These are phyloP conservation scores for Yamadazyma scolyti DNA, from an alignment of 805 yeast species.

Conservation along the genomic window DNA sequence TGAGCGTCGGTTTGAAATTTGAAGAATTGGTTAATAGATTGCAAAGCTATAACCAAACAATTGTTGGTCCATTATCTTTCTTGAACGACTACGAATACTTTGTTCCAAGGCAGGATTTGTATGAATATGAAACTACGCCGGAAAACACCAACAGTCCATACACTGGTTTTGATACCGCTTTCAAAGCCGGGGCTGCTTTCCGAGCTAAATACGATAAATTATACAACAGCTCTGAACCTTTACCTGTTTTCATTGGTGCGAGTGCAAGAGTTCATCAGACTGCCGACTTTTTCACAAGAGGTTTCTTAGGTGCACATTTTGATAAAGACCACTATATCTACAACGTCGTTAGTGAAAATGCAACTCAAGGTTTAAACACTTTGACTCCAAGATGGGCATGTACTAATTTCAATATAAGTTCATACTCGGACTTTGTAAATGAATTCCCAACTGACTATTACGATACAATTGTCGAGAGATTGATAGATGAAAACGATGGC, in stretches of 20 bases:
- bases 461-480: conserved; percentile 51
- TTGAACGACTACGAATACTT: conserved; percentile 53
- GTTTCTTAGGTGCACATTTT: conserved; percentile 50
- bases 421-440: conserved; percentile 18
- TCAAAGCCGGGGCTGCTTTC: conserved; percentile 46
- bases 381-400: conserved; percentile 53
- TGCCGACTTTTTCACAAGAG: conserved; percentile 54
- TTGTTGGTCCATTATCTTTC: conserved; percentile 51
- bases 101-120: conserved; percentile 28
- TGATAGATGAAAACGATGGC: conserved; percentile 53
- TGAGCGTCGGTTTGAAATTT: conserved; percentile 21
- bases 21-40: conserved; percentile 25
- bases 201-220: conserved; percentile 48
- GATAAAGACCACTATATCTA: conserved; percentile 24
- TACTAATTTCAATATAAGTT: conserved; percentile 27
- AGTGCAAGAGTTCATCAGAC: conserved; percentile 55
- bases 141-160: conserved; percentile 43
- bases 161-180: conserved; percentile 50
- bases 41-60: conserved; percentile 16
- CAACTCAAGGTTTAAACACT: conserved; percentile 52
- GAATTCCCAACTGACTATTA: conserved; percentile 43
- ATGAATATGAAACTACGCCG: conserved; percentile 50
- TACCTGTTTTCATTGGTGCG: conserved; percentile 55
- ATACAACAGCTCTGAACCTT: conserved; percentile 26
- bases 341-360: conserved; percentile 45